Conservation (phyloP, 352 stramenopile genomes). For the Globisporangium recalcitrans region DNA sequence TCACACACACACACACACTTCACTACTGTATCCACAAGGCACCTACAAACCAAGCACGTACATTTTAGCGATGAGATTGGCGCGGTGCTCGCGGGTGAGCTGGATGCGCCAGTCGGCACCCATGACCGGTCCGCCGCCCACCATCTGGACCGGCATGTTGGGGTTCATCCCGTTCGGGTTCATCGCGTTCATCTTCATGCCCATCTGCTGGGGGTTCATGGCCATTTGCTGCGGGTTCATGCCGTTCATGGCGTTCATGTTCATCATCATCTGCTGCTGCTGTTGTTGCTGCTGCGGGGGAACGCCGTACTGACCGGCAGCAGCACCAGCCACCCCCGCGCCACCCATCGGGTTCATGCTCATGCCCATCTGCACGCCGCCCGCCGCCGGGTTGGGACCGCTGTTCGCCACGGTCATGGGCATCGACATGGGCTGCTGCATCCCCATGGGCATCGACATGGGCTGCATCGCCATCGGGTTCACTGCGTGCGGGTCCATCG, state of each 20-base stretch:
- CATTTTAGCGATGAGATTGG: constrained; percentile 84
- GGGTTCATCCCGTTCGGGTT: constrained; percentile 29
- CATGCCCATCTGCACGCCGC: constrained; percentile 43
- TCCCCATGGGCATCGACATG: constrained; percentile 62
- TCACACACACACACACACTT: too few relatives aligned
- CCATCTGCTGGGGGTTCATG: constrained; percentile 38
- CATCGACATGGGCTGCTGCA: constrained; percentile 53
- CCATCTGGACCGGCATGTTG: constrained; percentile 19
- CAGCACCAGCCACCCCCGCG: constrained; percentile 15
- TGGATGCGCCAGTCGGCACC: constrained; percentile 75
- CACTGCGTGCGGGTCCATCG: constrained; percentile 59
- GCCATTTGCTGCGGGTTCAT: constrained; percentile 26
- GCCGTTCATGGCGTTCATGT: constrained; percentile 49
- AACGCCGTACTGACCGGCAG: constrained; percentile 28
- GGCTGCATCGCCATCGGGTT: constrained; percentile 65
- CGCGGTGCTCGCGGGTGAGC: constrained; percentile 72
- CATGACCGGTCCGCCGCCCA: constrained; percentile 22
- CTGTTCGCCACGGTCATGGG: constrained; percentile 28
- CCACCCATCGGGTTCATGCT: constrained; percentile 45
- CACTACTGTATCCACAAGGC: too few relatives aligned
- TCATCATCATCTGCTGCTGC: constrained; percentile 62
- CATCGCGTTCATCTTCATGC: constrained; percentile 49
- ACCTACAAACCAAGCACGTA: too few relatives aligned
- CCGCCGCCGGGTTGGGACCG: constrained; percentile 21
- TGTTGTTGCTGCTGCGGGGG: constrained; percentile 26